phyloP scores from a whole-genome alignment of 169 alveolate genomes.

The Theileria equi region DNA sequence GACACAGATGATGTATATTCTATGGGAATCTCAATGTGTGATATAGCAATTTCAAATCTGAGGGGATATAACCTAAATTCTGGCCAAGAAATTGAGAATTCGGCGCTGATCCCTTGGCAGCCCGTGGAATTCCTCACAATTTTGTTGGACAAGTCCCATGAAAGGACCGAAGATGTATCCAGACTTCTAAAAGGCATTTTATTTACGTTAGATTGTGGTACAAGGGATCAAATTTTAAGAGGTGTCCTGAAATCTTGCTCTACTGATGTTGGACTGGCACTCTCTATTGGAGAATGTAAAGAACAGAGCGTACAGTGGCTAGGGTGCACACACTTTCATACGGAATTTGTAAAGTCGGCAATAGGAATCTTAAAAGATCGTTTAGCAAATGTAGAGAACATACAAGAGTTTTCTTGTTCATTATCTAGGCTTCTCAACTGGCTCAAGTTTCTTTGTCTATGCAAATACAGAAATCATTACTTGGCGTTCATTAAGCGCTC shows the following conservation, averaged over 20 bases:
- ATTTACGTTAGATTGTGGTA: conserved; percentile 1
- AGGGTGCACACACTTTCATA: background rate
- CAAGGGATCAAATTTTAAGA: conserved; percentile 10
- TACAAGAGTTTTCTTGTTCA: background rate
- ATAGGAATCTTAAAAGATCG: background rate
- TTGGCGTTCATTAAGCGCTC: background rate
- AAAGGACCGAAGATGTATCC: background rate
- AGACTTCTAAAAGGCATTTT: conserved; percentile 12
- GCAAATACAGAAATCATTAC: background rate
- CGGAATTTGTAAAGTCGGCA: background rate
- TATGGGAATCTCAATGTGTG: background rate
- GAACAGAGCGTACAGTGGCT: background rate
- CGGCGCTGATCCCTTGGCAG: conserved; percentile 18
- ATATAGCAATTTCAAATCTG: background rate
- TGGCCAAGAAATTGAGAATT: background rate
- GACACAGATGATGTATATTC: background rate
- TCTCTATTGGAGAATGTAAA: conserved; percentile 14
- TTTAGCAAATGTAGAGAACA: no score
- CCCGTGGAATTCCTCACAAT: conserved; percentile 33
- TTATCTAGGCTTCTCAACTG: conserved; percentile 14
- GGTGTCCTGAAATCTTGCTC: conserved; percentile 1
- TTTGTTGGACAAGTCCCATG: conserved; percentile 2
- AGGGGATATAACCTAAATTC: background rate
- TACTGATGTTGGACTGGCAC: background rate
- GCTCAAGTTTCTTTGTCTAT: background rate